Base-by-base conservation (phyloP, 1,284 basidiomycete genomes). In the Thelephora terrestris region DNA sequence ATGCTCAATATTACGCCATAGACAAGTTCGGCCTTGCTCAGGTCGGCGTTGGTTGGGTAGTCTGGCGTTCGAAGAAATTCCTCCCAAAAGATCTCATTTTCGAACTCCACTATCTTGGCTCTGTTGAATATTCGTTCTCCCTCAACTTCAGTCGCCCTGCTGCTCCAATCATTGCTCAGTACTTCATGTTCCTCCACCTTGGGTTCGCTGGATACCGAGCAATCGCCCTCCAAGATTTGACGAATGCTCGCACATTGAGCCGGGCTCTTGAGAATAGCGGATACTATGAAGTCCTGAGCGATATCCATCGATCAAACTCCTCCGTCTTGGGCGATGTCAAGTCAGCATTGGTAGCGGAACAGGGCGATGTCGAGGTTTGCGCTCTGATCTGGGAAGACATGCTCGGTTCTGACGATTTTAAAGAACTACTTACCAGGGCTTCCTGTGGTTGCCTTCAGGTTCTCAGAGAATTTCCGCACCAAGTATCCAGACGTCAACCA, bases 131-230 rank as follows among this genome's bases (percentile, higher is more conserved):
- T 59, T 73, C 84, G 0, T 97, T 94, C 73, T 94, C 91, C 21
- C 76, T 97, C 60, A 97, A 98, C 72, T 98, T 98, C 65, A 91
- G 88, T 39, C 81, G 93, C 7, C 91, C 91, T 0, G 90, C 90
- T 21, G 79, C 89, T 37, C 90, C 93, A 9, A 87, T 98, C 60
- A 83, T 97, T 45, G 88, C 81, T 1, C 91, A 95, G 64, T 91
- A 94, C 70, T 97, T 91, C 75, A 95, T 91, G 65, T 78, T 92
- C 62, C 61, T 93, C 39, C 85, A 91, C 60, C 78, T 92, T 23
- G 91, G 91, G 21, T 88, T 82, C 54, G 76, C 85, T 57, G 91
- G 91, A 0, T 95, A 88, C 68, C 76, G 81, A 29, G 68, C 73
- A 4, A 74, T 93, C 52, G 87, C 86, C 48, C 58, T 91, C 53